phyloP scores from a whole-genome alignment of 305 asterid genomes.

The Ajuga reptans region DNA sequence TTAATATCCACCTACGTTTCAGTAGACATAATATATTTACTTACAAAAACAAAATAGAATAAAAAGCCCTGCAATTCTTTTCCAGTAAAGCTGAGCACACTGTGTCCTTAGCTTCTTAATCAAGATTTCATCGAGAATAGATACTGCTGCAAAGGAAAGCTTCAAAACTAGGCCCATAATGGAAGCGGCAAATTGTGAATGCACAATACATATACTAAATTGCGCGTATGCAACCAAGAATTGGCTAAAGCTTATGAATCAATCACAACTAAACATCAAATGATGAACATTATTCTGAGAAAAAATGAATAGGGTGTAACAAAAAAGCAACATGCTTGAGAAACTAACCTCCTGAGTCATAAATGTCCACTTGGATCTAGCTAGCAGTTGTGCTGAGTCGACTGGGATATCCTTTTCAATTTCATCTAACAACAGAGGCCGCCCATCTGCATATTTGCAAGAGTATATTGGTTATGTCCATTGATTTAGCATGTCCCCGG shows the following conservation, averaged over 20 bases:
- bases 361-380: constrained; percentile 65
- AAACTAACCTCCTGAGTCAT: constrained; percentile 66
- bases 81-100: too few relatives aligned
- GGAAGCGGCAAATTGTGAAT: neutral
- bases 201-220: neutral
- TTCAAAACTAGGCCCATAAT: neutral
- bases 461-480: neutral
- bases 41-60: neutral
- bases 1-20: neutral
- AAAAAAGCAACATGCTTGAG: neutral
- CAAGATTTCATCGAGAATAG: neutral
- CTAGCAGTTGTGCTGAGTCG: constrained; percentile 40
- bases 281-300: neutral
- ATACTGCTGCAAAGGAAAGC: neutral
- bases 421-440: constrained; percentile 49
- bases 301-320: neutral
- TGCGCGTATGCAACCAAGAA: neutral
- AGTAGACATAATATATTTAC: neutral
- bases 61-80: too few relatives aligned
- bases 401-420: constrained; percentile 49
- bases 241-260: neutral
- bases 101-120: neutral
- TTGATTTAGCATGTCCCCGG: neutral
- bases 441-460: constrained; percentile 55
- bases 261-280: neutral